Conservation (phyloP, 495 filamentous ascomycete genomes). For the Hypoxylon fuscum region DNA sequence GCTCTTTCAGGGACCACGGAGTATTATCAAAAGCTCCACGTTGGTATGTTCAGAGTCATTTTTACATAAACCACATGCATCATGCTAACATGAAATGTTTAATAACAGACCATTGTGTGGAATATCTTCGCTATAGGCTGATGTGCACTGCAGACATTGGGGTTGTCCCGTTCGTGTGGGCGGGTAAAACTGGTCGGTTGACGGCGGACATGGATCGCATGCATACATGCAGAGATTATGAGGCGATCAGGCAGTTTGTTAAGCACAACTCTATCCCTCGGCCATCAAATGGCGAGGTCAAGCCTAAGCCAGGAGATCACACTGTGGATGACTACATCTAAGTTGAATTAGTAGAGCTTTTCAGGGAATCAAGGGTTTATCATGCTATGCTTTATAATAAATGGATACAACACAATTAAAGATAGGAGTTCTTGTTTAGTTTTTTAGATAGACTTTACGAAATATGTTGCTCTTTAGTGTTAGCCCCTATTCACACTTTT, state of each 20-base stretch:
- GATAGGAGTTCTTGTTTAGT: background rate
- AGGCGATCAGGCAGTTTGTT: conserved; percentile 17
- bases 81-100: background rate
- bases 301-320: conserved; percentile 17
- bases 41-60: conserved; percentile 3
- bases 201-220: conserved; percentile 21
- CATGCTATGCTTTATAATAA: too few species aligned
- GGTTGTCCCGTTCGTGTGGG: conserved; percentile 26
- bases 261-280: conserved; percentile 10
- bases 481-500: too few species aligned
- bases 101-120: conserved; percentile 24
- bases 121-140: conserved; percentile 19
- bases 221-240: conserved; percentile 26
- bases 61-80: background rate
- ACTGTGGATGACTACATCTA: conserved; percentile 35
- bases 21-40: conserved; percentile 24
- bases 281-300: conserved; percentile 16
- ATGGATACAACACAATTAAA: too few species aligned
- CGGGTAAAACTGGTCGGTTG: conserved; percentile 9
- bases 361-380: too few species aligned
- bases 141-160: conserved; percentile 32
- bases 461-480: too few species aligned
- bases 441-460: too few species aligned
- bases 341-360: background rate
- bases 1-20: conserved; percentile 14